phyloP scores from a whole-genome alignment of 331 rosid species.

The Prunus yedoensis region DNA sequence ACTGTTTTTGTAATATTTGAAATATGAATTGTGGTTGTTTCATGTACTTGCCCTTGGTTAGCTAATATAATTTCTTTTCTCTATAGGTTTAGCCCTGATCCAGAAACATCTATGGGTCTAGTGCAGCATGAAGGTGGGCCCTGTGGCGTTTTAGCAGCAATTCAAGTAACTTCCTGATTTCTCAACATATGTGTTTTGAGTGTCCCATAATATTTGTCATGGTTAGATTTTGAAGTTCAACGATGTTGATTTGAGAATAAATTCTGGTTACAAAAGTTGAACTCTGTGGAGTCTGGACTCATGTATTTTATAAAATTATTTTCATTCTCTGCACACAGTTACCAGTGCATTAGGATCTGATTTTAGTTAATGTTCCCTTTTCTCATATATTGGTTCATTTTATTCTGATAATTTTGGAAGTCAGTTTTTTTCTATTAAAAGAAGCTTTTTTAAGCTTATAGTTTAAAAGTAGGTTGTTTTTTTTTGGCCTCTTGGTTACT shows the following conservation, averaged over 20 bases:
- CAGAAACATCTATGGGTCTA: slow-evolving; percentile 89
- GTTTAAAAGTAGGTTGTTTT: neutral
- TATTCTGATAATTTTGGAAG: neutral
- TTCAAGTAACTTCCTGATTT: slow-evolving; percentile 71
- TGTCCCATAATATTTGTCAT: neutral
- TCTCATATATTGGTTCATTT: neutral
- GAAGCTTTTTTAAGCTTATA: neutral
- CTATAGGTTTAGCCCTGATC: slow-evolving; percentile 92
- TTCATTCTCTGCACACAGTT: neutral
- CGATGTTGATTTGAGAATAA: neutral
- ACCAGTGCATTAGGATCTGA: neutral
- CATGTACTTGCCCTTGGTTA: slow-evolving; percentile 21
- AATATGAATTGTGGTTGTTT: neutral
- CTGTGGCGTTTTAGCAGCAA: slow-evolving; percentile 98
- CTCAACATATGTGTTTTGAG: slow-evolving; percentile 13
- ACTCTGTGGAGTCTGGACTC: neutral
- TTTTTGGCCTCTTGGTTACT: neutral
- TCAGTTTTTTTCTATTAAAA: too few species aligned
- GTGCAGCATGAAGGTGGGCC: slow-evolving; percentile 99
- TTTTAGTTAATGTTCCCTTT: neutral
- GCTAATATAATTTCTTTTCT: slow-evolving; percentile 38
- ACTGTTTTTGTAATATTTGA: neutral
- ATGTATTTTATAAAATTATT: neutral
- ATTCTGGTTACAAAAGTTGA: neutral
- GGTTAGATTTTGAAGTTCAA: neutral